Conservation (phyloP, 2,329 filamentous ascomycete genomes). For the Penicillium sclerotiorum region DNA sequence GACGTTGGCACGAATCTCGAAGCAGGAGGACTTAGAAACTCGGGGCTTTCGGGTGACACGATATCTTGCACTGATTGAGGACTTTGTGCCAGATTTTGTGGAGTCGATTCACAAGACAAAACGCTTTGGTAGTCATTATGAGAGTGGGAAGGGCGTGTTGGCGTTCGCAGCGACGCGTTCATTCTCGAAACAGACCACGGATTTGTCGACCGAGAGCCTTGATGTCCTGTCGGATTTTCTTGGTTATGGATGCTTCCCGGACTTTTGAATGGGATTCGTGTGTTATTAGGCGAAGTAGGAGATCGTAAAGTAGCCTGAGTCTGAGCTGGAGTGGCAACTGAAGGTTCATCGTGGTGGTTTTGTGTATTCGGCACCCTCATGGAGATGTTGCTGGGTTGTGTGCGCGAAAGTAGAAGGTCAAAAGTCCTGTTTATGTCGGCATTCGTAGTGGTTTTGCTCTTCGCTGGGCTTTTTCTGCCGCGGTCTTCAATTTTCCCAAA, state of each 20-base stretch:
- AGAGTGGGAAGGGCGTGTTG: background rate
- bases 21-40: conserved; percentile 1
- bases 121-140: background rate
- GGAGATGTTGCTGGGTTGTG: background rate
- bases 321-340: background rate
- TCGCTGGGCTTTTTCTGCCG: background rate
- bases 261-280: background rate
- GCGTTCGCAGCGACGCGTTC: conserved; percentile 16
- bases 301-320: background rate
- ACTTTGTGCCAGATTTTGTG: background rate
- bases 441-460: background rate
- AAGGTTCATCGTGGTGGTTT: background rate
- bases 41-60: conserved; percentile 2
- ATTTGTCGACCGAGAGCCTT: background rate
- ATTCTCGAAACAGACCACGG: conserved; percentile 10
- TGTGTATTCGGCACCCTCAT: background rate
- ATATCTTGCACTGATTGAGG: background rate
- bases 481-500: conserved; percentile 35
- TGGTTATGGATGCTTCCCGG: background rate
- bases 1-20: conserved; percentile 9
- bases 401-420: conserved; percentile 18
- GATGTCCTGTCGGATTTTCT: background rate
- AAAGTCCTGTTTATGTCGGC: conserved; percentile 6
- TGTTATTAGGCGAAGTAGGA: background rate
- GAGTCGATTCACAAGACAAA: background rate